These are phyloP conservation scores for Tylopilus plumbeoviolaceoides DNA, from an alignment of 768 basidiomycete species.

Conservation along the genomic window DNA sequence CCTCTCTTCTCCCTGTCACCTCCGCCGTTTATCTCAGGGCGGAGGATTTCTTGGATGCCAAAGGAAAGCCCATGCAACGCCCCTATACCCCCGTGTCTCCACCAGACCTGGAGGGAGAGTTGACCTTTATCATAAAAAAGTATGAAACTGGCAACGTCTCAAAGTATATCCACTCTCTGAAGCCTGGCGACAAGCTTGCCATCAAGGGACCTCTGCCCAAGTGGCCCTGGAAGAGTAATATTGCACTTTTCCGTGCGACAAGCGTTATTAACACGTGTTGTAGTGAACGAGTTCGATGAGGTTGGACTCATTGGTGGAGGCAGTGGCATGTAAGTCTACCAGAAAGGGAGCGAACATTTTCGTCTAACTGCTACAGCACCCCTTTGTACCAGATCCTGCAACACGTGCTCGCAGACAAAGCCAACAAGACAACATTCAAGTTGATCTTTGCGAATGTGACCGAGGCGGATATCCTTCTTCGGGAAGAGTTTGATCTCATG, in stretches of 20 bases:
- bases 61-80: conserved; percentile 84
- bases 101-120: conserved; percentile 68
- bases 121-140: conserved; percentile 81
- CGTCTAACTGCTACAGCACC: conserved; percentile 44
- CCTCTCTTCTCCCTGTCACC: conserved; percentile 74
- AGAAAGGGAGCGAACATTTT: neutral
- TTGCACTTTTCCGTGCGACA: neutral
- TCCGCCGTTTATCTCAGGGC: conserved; percentile 78
- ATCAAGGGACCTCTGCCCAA: conserved; percentile 93
- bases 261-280: conserved; percentile 1
- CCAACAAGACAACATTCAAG: conserved; percentile 93
- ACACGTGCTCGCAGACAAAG: conserved; percentile 65
- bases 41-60: conserved; percentile 63
- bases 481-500: conserved; percentile 68
- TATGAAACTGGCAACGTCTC: conserved; percentile 82
- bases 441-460: conserved; percentile 89
- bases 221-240: conserved; percentile 74
- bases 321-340: conserved; percentile 71
- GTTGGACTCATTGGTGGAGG: conserved; percentile 92
- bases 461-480: conserved; percentile 86
- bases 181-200: conserved; percentile 75
- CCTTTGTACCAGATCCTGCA: conserved; percentile 80
- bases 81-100: conserved; percentile 93
- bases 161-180: conserved; percentile 75
- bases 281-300: conserved; percentile 80